phyloP scores from a whole-genome alignment of 192 early-diverging fungal genomes.

The Phycomyces blakesleeanus region DNA sequence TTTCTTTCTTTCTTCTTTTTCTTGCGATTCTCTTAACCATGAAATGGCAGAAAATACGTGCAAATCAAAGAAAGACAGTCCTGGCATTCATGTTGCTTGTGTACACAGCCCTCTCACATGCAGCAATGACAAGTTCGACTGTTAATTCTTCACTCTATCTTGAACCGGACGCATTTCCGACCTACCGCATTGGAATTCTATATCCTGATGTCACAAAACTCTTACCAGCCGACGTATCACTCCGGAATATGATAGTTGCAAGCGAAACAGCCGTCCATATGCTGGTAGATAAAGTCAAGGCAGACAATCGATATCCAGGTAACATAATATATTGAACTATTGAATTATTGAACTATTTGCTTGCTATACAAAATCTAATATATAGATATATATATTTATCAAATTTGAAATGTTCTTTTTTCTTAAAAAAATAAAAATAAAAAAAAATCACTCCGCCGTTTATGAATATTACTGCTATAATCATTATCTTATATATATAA shows the following conservation, averaged over 20 bases:
- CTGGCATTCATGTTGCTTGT: too few relatives aligned
- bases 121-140: too few relatives aligned
- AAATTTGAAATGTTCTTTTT: too few relatives aligned
- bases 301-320: constrained; percentile 18
- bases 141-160: too few relatives aligned
- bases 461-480: background rate
- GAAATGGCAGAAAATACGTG: background rate
- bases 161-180: constrained; percentile 1
- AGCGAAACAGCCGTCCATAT: constrained; percentile 18
- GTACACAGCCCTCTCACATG: too few relatives aligned
- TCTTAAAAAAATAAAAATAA: too few relatives aligned
- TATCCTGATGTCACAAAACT: constrained; percentile 9
- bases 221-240: background rate
- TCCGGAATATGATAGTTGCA: constrained; percentile 24
- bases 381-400: background rate
- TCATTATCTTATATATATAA: too few relatives aligned
- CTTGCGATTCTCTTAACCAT: background rate
- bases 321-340: too few relatives aligned
- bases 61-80: too few relatives aligned
- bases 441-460: too few relatives aligned
- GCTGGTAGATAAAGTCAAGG: constrained; percentile 1
- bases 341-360: too few relatives aligned
- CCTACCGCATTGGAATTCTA: constrained; percentile 19
- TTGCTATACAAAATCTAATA: too few relatives aligned
- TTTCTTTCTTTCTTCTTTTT: background rate